Conservation (phyloP, 495 filamentous ascomycete species). For the Penicillium tannophilum region DNA sequence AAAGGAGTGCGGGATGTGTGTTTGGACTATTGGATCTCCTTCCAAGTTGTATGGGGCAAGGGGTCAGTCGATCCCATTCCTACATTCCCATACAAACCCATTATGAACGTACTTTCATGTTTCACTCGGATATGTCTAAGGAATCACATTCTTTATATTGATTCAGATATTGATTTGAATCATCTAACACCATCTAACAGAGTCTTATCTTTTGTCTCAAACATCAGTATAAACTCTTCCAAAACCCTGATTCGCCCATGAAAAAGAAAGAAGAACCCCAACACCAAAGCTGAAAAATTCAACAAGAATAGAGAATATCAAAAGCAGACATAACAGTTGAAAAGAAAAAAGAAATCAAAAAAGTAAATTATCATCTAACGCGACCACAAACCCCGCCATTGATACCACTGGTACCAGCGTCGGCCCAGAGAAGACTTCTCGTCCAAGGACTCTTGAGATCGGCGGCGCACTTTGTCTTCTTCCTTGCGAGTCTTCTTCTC, state of each 20-base stretch:
- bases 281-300: constrained; percentile 23
- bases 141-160: constrained; percentile 1
- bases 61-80: constrained; percentile 22
- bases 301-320: constrained; percentile 8
- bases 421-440: constrained; percentile 34
- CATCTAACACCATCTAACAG: constrained; percentile 4
- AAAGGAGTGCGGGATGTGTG: constrained; percentile 8
- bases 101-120: neutral
- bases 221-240: neutral
- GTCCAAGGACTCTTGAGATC: constrained; percentile 30
- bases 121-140: constrained; percentile 13
- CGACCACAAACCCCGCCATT: constrained; percentile 31
- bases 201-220: neutral
- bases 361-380: constrained; percentile 21
- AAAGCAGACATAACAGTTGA: constrained; percentile 9
- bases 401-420: constrained; percentile 40
- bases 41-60: constrained; percentile 18
- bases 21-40: constrained; percentile 10
- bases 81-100: constrained; percentile 6
- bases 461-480: constrained; percentile 27
- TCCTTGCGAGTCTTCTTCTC: constrained; percentile 37
- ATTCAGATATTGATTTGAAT: constrained; percentile 1
- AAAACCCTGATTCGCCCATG: constrained; percentile 1
- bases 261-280: constrained; percentile 8
- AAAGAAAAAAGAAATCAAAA: constrained; percentile 8